Evolutionary conservation across 2,329 filamentous ascomycete genomes (phyloP).

Genomic region (Volutella citrinella): DNA sequence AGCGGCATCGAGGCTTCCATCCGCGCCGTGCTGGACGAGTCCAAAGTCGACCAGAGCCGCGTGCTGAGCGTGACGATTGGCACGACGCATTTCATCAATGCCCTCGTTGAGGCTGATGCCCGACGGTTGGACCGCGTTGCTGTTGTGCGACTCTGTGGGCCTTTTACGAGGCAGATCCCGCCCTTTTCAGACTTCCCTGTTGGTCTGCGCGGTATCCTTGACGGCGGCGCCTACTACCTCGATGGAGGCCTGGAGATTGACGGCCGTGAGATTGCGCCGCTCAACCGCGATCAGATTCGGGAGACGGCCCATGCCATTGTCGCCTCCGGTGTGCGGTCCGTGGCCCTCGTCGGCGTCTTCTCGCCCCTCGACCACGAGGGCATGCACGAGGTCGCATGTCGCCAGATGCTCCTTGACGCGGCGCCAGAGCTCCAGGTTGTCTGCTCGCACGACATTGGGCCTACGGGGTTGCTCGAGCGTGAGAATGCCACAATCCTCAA

Average conservation of each 20-base stretch:
- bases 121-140: conserved; percentile 42
- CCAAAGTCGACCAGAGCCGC: conserved; percentile 33
- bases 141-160: conserved; percentile 43
- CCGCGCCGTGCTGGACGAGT: conserved; percentile 36
- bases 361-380: conserved; percentile 42
- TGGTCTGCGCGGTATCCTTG: conserved; percentile 36
- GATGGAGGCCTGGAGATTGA: conserved; percentile 48
- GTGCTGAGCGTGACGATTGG: conserved; percentile 49
- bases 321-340: conserved; percentile 31
- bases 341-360: conserved; percentile 45
- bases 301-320: conserved; percentile 30
- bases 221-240: conserved; percentile 39
- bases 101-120: conserved; percentile 44
- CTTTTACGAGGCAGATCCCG: conserved; percentile 41
- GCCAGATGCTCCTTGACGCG: conserved; percentile 33
- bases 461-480: conserved; percentile 41
- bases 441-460: conserved; percentile 42
- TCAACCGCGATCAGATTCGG: conserved; percentile 37
- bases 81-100: conserved; percentile 50
- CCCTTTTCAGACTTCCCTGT: conserved; percentile 46
- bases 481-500: conserved; percentile 57
- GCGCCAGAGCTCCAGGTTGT: conserved; percentile 36
- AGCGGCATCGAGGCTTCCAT: conserved; percentile 47
- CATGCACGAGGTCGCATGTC: conserved; percentile 38
- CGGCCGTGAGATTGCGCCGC: conserved; percentile 39